Base-by-base conservation (phyloP, 192 early-diverging fungal genomes). In the Coemansia sp. region DNA sequence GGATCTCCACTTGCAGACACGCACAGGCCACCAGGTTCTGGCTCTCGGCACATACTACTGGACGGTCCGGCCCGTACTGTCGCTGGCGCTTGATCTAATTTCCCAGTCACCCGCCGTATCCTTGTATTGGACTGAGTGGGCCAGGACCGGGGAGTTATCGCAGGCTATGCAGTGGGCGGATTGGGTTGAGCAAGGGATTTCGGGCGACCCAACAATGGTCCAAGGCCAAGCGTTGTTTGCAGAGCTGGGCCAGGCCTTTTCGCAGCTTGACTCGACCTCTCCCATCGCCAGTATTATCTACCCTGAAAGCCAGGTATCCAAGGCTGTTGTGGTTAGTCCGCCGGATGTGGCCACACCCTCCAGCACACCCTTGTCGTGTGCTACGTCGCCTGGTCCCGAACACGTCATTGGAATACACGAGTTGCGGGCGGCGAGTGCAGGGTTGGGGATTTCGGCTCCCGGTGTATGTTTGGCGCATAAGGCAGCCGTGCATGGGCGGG, bases 381-480 rank as follows among this genome's bases (percentile, higher is more conserved):
- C 51, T 5, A 44, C 38, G 3, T 56, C 44, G 17, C 53, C 53
- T 6, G 38, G 25, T 7, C 33, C 22, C 3, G 37, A 41, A 3
- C 22, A 40, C 6, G 35, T 44, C 10, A 70, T 63, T 38, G 51
- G 4, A 8, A 57, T 70, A 9, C 35, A 48, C 12, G 60, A 56
- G 1, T 27, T 69, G 45, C 40, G 54, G 5, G 38, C 39, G 0
- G 66, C 66, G 1, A 43, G 21, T 10, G 23, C 26, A 4, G 28
- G 22, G n/a, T n/a, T n/a, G n/a, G n/a, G n/a, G n/a, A n/a, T n/a
- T n/a, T n/a, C n/a, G n/a, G n/a, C n/a, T n/a, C n/a, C n/a, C n/a
- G n/a, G n/a, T n/a, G n/a, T n/a, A n/a, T n/a, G n/a, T n/a, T n/a
- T n/a, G n/a, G n/a, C n/a, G n/a, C n/a, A n/a, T n/a, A n/a, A n/a